Conservation (phyloP, 257 asterid genomes). For the Coffea eugenioides region DNA sequence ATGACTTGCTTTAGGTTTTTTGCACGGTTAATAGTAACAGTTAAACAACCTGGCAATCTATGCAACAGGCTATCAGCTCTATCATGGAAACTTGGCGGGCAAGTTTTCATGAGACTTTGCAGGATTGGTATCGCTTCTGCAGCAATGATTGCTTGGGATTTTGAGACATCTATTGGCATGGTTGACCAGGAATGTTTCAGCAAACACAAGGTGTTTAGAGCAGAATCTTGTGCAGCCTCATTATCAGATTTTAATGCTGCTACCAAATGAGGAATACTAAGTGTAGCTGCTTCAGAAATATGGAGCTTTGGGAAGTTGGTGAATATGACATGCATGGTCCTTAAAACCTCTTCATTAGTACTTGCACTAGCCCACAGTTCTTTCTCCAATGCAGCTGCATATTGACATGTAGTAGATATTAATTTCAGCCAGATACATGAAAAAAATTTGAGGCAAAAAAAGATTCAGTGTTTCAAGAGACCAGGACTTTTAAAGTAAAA, state of each 20-base stretch:
- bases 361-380: conserved; percentile 56
- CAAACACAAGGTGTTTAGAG: conserved; percentile 59
- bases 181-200: conserved; percentile 79
- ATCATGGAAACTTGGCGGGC: conserved; percentile 69
- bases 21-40: conserved; percentile 66
- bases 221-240: conserved; percentile 68
- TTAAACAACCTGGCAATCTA: conserved; percentile 82
- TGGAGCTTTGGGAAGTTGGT: conserved; percentile 72
- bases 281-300: conserved; percentile 61
- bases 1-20: conserved; percentile 61
- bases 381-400: conserved; percentile 83
- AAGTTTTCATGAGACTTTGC: conserved; percentile 60
- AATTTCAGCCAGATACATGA: conserved; percentile 8
- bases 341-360: conserved; percentile 67
- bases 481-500: too few species aligned
- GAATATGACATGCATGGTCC: conserved; percentile 64
- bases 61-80: conserved; percentile 69
- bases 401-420: conserved; percentile 17
- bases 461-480: neutral
- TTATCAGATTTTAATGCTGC: conserved; percentile 65
- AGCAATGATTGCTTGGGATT: conserved; percentile 72
- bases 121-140: conserved; percentile 83
- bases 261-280: conserved; percentile 72
- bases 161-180: conserved; percentile 72
- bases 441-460: neutral